phyloP scores from a whole-genome alignment of 768 basidiomycete genomes.

The Asterophora lycoperdoides region DNA sequence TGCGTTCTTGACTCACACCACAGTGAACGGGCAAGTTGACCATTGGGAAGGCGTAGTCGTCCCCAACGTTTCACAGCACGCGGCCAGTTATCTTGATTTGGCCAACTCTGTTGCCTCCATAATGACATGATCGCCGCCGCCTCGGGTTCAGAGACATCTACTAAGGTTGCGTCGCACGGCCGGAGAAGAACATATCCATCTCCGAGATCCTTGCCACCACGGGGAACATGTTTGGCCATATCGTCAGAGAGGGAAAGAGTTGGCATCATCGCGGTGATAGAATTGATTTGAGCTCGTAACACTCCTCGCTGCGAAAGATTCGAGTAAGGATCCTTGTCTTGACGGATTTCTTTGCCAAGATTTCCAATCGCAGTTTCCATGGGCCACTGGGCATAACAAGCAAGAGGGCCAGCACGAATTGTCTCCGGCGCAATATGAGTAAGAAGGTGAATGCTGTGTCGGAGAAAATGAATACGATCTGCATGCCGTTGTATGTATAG shows the following conservation, averaged over 20 bases:
- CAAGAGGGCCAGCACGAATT: slow-evolving; percentile 1
- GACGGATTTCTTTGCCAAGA: slow-evolving; percentile 11
- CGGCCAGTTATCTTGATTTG: slow-evolving; percentile 13
- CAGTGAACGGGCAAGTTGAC: slow-evolving; percentile 18
- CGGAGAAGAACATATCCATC: slow-evolving; percentile 16
- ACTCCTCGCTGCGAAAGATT: slow-evolving; percentile 12
- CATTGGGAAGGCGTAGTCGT: slow-evolving; percentile 20
- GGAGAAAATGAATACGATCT: slow-evolving; percentile 10
- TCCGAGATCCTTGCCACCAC: slow-evolving; percentile 4
- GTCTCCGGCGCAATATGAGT: no score
- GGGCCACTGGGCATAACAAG: slow-evolving; percentile 12
- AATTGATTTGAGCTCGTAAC: slow-evolving; percentile 21
- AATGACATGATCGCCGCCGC: neutral
- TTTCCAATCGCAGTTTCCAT: no score
- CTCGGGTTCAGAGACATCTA: slow-evolving; percentile 16
- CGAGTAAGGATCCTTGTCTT: slow-evolving; percentile 11
- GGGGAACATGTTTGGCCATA: neutral
- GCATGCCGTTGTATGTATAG: slow-evolving; percentile 1
- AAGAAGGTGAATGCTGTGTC: slow-evolving; percentile 7
- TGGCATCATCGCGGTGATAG: slow-evolving; percentile 18
- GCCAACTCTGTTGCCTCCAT: slow-evolving; percentile 7
- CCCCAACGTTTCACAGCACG: slow-evolving; percentile 17
- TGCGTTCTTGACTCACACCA: slow-evolving; percentile 16
- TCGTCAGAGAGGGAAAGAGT: neutral
- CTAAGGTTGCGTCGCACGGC: slow-evolving; percentile 1